Percentiles rank a stretch among this genome's conserved stretches.
Conservation (phyloP, 495 filamentous ascomycete genomes). For the Penicillium maclennaniae region DNA sequence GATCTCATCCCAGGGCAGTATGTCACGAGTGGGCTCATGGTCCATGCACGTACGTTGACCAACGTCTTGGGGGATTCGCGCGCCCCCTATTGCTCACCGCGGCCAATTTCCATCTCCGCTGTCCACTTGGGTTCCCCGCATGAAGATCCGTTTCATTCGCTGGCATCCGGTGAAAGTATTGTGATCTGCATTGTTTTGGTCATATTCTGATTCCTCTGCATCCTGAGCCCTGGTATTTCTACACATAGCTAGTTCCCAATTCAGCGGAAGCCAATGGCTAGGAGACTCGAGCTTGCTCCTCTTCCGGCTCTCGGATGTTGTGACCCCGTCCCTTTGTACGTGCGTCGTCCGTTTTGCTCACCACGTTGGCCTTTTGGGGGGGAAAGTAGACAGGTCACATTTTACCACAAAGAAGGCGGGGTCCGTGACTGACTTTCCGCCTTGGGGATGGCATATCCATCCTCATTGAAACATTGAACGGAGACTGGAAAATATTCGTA, state of each 20-base stretch:
- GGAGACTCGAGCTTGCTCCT: no score
- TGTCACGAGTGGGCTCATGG: neutral
- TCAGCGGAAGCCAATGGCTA: neutral
- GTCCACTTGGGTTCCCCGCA: slow-evolving; percentile 1
- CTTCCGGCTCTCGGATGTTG: no score
- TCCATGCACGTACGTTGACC: neutral
- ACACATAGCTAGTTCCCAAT: neutral
- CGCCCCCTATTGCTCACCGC: neutral
- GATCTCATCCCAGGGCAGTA: neutral
- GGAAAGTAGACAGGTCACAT: no score
- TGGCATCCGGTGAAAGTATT: neutral
- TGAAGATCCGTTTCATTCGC: neutral
- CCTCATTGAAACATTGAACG: no score
- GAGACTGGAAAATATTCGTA: neutral
- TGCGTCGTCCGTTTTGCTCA: no score
- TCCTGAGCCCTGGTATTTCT: neutral
- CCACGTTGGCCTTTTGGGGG: no score
- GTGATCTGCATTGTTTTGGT: neutral
- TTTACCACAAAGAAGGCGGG: no score
- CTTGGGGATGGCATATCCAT: no score
- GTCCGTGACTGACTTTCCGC: no score
- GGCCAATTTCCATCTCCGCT: neutral
- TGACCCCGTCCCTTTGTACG: no score
- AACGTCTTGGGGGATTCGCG: neutral
- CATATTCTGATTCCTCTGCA: neutral